A percentile compares a stretch with the other conserved stretches of the same genome.
phyloP scores from a whole-genome alignment of 2,329 filamentous ascomycete species.

The Escovopsis sp. region DNA sequence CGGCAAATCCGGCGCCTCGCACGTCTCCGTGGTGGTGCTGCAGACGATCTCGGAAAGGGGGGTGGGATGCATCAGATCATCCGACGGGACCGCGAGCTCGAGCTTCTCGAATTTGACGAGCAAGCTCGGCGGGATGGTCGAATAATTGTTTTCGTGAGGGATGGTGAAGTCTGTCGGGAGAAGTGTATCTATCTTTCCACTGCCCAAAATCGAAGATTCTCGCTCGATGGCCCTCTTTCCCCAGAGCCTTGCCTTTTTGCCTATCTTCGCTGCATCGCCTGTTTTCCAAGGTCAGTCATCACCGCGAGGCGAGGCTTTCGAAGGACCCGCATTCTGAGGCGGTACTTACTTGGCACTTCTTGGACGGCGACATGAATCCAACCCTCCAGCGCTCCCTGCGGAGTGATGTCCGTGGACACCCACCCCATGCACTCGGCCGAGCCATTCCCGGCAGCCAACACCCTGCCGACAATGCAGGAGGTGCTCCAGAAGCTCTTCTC shows the following conservation, averaged over 20 bases:
- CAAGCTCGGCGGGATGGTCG: constrained; percentile 31
- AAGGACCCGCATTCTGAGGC: no score
- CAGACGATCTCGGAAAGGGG: constrained; percentile 26
- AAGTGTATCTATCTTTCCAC: constrained; percentile 37
- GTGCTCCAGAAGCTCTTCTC: constrained; percentile 57
- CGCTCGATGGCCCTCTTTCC: constrained; percentile 44
- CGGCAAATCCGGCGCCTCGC: constrained; percentile 18
- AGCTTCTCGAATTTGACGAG: constrained; percentile 35
- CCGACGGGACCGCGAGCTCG: constrained; percentile 27
- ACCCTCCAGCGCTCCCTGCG: constrained; percentile 35
- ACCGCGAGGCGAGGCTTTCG: neutral
- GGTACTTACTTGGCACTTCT: constrained; percentile 32
- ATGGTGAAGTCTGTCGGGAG: constrained; percentile 49
- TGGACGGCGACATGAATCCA: constrained; percentile 46
- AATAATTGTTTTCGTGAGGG: constrained; percentile 40
- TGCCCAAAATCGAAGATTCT: constrained; percentile 45
- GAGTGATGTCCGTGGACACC: constrained; percentile 47
- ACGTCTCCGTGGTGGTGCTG: constrained; percentile 23
- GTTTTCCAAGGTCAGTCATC: neutral
- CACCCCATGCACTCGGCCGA: constrained; percentile 54
- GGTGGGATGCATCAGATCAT: constrained; percentile 30
- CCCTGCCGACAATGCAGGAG: constrained; percentile 47
- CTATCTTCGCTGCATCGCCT: constrained; percentile 36
- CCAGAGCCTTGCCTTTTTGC: constrained; percentile 45
- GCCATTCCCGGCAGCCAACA: constrained; percentile 47